Percentiles rank a stretch among this genome's conserved stretches.
Conservation (phyloP, 2,329 filamentous ascomycete species). For the Cordyceps militaris region DNA sequence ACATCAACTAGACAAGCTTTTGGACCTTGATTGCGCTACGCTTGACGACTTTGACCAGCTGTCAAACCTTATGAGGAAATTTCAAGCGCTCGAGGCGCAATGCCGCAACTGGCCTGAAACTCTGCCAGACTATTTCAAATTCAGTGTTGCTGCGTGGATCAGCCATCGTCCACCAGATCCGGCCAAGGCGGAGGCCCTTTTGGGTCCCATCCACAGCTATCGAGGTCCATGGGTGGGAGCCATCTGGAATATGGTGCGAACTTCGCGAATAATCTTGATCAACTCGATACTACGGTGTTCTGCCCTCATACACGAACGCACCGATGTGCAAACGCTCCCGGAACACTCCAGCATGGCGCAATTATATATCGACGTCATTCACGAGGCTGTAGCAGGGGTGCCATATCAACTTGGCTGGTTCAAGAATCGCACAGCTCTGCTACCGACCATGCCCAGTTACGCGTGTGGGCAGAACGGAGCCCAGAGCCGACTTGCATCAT, state of each 20-base stretch:
- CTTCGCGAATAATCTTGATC: not conserved
- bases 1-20: not conserved
- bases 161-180: not conserved
- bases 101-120: not conserved
- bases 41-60: not conserved
- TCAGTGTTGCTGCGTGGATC: not conserved
- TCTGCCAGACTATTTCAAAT: not conserved
- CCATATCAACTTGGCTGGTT: constrained; percentile 3
- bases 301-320: not conserved
- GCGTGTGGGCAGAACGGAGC: constrained; percentile 1
- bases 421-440: not conserved
- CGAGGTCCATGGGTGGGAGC: not conserved
- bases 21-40: not conserved
- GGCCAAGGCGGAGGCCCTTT: not conserved
- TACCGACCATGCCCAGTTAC: not conserved
- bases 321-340: not conserved
- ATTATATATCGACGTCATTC: not conserved
- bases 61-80: not conserved
- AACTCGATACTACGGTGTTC: not conserved
- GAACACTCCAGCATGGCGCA: not conserved
- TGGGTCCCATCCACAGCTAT: not conserved
- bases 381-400: not conserved
- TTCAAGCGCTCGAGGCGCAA: not conserved
- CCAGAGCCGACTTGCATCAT: not conserved
- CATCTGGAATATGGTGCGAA: not conserved